A percentile compares a stretch with the other conserved stretches of the same genome.
Evolutionary conservation across 768 basidiomycete species (phyloP).

Genomic region (Amanita rubescens): DNA sequence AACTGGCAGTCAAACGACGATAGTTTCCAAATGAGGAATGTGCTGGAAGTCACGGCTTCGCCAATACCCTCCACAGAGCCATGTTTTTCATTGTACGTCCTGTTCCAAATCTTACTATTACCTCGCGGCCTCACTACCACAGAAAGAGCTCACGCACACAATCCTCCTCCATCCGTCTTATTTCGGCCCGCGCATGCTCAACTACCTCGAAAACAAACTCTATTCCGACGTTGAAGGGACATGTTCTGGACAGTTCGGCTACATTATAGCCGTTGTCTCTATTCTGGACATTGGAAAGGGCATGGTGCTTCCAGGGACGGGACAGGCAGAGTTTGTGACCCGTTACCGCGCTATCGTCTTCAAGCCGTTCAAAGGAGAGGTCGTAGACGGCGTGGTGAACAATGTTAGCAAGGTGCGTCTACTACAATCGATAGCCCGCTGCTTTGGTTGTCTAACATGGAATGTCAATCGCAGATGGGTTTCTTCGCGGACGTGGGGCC

Average conservation of each 20-base stretch:
- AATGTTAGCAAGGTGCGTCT: conserved; percentile 83
- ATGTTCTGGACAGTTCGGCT: conserved; percentile 91
- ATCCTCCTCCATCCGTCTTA: conserved; percentile 97
- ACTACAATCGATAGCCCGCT: too few species aligned
- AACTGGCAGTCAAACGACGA: too few species aligned
- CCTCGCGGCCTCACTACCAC: not conserved
- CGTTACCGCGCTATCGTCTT: conserved; percentile 95
- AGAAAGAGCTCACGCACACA: conserved; percentile 98
- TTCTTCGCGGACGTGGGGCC: conserved; percentile 98
- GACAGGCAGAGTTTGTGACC: conserved; percentile 94
- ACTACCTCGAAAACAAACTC: conserved; percentile 87
- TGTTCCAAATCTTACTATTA: too few species aligned
- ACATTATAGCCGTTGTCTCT: conserved; percentile 87
- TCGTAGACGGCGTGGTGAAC: conserved; percentile 92
- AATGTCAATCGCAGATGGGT: conserved; percentile 65
- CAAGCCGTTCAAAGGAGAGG: conserved; percentile 99
- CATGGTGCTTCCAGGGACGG: conserved; percentile 84
- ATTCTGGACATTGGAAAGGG: conserved; percentile 91
- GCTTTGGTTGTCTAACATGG: not conserved
- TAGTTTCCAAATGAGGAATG: too few species aligned
- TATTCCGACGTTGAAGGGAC: conserved; percentile 97
- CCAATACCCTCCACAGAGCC: too few species aligned
- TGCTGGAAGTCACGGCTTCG: too few species aligned
- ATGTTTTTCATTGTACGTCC: too few species aligned
- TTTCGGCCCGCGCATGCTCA: conserved; percentile 93